Conservation (phyloP, 2,329 filamentous ascomycete species). For the Thelonectria rubi region DNA sequence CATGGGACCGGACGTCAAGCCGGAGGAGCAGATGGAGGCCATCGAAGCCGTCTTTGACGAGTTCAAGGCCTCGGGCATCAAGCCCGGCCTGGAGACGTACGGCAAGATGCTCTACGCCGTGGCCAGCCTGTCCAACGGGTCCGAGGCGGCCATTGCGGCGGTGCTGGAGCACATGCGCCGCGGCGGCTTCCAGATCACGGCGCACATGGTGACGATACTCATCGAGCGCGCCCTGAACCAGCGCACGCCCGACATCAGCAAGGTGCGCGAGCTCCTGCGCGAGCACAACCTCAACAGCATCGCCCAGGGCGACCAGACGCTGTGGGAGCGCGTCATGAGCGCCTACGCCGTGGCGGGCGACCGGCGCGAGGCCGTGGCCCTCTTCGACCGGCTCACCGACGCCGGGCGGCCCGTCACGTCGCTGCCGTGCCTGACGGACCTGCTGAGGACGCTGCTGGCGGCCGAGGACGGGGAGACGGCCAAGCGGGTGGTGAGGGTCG, state of each 20-base stretch:
- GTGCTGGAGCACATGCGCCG: conserved; percentile 70
- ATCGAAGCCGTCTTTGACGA: conserved; percentile 65
- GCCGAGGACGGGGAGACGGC: conserved; percentile 41
- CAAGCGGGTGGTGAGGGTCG: conserved; percentile 45
- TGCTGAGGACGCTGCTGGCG: conserved; percentile 50
- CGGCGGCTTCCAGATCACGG: conserved; percentile 61
- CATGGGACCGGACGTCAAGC: conserved; percentile 48
- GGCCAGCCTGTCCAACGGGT: conserved; percentile 47
- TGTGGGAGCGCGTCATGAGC: conserved; percentile 76
- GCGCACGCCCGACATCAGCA: conserved; percentile 65
- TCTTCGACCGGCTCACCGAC: conserved; percentile 57
- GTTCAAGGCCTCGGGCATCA: conserved; percentile 65
- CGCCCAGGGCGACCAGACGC: conserved; percentile 62
- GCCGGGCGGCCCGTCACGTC: conserved; percentile 52
- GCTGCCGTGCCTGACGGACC: conserved; percentile 53
- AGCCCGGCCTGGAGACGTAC: conserved; percentile 71
- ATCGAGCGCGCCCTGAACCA: conserved; percentile 72
- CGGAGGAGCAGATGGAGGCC: conserved; percentile 60
- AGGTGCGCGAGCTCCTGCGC: conserved; percentile 68
- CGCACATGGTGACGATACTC: conserved; percentile 79
- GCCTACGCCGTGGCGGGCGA: conserved; percentile 69
- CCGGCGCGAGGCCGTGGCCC: conserved; percentile 56
- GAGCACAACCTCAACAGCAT: conserved; percentile 58
- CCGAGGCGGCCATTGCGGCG: conserved; percentile 62
- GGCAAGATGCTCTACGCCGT: conserved; percentile 72